Base-by-base conservation (phyloP, 179 eudicot species). In the Nepenthes alata region DNA sequence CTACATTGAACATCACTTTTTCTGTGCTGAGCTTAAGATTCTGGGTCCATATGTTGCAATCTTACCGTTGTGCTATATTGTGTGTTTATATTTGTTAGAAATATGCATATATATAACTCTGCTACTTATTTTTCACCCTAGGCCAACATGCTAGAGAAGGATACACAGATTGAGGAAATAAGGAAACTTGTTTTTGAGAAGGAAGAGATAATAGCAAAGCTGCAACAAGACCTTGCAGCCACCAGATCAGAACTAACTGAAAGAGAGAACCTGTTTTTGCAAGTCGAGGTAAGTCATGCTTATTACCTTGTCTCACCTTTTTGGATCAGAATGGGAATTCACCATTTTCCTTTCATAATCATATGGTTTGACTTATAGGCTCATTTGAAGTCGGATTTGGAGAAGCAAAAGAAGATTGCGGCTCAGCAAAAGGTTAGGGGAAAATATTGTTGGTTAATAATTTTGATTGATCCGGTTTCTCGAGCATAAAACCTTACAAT, bases 161-260 rank as follows among this genome's bases (percentile, higher is more conserved):
- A 87, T 65, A 74, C 66, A 35, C 67, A 82, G 60, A 62, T 85
- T 56, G 97, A 81, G 68, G 87, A 90, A 67, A 56, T 72, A 3
- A 78, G 59, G 60, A 87, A 71, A 64, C 74, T 65, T 55, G 52
- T 81, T 47, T 70, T 81, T 35, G 83, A 82, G 76, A 87, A 82
- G 77, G 78, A 85, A 66, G 81, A 75, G 49, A 58, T 62, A 38
- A 75, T 83, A 48, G 68, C 81, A 47, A 73, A 72, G 57, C 73
- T 94, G 55, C 91, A 94, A 73, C 87, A 77, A 56, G 99, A 85
- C 11, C 74, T 94, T 44, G 67, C 77, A 25, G 81, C 77, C 54
- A 74, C 75, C 67, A 85, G 68, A 70, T 44, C 57, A n/a, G 91
- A 83, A 68, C 60, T 90, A 59, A 60, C 57, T 67, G 87, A 85